These are phyloP conservation scores for Plenodomus tracheiphilus DNA, from an alignment of 2,329 filamentous ascomycete species.

Conservation along the genomic window DNA sequence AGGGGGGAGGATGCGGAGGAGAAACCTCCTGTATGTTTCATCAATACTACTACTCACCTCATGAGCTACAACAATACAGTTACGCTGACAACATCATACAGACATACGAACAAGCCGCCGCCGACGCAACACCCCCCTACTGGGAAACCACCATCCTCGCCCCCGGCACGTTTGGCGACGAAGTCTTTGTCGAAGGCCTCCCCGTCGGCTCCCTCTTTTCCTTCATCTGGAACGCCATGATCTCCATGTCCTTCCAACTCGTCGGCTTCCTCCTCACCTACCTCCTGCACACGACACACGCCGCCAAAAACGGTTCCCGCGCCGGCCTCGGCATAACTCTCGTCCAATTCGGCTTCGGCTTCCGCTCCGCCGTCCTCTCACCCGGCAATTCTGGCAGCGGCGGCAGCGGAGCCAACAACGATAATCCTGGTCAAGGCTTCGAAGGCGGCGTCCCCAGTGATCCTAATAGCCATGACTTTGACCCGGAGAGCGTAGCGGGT, in stretches of 20 bases:
- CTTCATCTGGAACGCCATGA: conserved; percentile 89
- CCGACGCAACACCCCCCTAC: conserved; percentile 93
- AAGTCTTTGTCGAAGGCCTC: conserved; percentile 96
- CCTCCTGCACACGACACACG: conserved; percentile 95
- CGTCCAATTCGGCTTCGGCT: conserved; percentile 95
- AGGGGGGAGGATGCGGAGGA: conserved; percentile 82
- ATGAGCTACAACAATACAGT: too few relatives aligned
- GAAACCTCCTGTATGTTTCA: conserved; percentile 84
- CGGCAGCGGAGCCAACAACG: conserved; percentile 32
- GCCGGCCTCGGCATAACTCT: conserved; percentile 93
- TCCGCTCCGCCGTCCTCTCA: conserved; percentile 64
- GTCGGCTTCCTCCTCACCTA: conserved; percentile 98
- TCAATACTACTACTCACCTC: too few relatives aligned
- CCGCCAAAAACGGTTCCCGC: conserved; percentile 94
- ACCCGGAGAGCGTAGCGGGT: conserved; percentile 67
- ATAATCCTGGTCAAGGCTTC: conserved; percentile 56
- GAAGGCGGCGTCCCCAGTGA: conserved; percentile 71
- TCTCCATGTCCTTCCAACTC: conserved; percentile 95
- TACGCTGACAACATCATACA: conserved; percentile 52
- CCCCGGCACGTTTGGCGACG: conserved; percentile 86
- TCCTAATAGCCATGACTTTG: conserved; percentile 88
- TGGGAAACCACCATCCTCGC: conserved; percentile 99
- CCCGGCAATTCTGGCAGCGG: conserved; percentile 23
- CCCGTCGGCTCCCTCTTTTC: conserved; percentile 87
- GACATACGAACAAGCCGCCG: conserved; percentile 98